Conservation (phyloP, 345 rosid genomes). For the Noccaea bulbosa region DNA sequence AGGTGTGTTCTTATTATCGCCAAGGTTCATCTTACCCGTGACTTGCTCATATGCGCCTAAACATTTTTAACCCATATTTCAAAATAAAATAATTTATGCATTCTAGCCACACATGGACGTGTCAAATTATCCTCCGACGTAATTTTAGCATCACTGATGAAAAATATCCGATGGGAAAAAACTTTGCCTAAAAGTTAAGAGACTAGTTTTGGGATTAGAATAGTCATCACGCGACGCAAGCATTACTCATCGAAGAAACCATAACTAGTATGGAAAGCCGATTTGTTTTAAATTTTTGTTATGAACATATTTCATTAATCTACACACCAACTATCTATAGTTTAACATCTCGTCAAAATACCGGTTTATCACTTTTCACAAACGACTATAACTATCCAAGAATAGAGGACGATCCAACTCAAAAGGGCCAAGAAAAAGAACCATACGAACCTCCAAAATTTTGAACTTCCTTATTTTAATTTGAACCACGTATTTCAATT, state of each 20-base stretch:
- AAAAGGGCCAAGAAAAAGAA: too few relatives aligned
- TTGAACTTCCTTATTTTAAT: not conserved
- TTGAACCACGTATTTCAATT: not conserved
- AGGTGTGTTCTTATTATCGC: constrained; percentile 34
- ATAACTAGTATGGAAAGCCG: not conserved
- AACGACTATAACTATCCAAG: too few relatives aligned
- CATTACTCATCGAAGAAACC: not conserved
- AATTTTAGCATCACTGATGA: constrained; percentile 1
- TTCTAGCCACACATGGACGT: constrained; percentile 15
- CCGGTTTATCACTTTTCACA: too few relatives aligned
- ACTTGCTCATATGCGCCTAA: constrained; percentile 32
- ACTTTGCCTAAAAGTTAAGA: not conserved
- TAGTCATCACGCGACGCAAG: not conserved
- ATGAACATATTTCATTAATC: too few relatives aligned
- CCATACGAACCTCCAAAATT: too few relatives aligned
- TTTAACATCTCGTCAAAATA: too few relatives aligned
- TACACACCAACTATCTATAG: too few relatives aligned
- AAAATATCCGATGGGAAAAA: not conserved
- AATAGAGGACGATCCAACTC: too few relatives aligned
- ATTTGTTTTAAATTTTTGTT: not conserved
- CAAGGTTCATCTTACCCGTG: constrained; percentile 31
- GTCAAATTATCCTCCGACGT: not conserved
- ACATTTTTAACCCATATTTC: constrained; percentile 1
- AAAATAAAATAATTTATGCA: constrained; percentile 1
- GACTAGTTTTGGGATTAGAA: not conserved